Evolutionary conservation across 305 asterid genomes (phyloP).

Genomic region (Fraxinus latifolia): DNA sequence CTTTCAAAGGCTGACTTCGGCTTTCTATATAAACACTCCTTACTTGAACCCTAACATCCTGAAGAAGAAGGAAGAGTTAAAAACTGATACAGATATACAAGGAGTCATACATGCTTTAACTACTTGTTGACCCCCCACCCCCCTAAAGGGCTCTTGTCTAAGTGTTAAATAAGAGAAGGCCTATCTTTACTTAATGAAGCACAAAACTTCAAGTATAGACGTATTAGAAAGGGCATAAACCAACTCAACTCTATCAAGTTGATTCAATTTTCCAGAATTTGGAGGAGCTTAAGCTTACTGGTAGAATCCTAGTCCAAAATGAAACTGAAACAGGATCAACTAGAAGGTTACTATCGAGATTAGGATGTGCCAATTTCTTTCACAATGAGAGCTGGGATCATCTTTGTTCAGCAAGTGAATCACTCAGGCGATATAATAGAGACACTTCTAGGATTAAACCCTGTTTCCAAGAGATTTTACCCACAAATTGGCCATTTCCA

Average conservation of each 20-base stretch:
- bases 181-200: not conserved
- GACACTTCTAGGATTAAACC: constrained; percentile 35
- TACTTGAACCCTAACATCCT: constrained; percentile 87
- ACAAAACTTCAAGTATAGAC: not conserved
- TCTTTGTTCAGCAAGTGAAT: constrained; percentile 31
- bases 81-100: not conserved
- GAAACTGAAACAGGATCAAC: constrained; percentile 32
- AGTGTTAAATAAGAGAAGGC: not conserved
- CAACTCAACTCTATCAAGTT: not conserved
- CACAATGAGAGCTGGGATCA: constrained; percentile 36
- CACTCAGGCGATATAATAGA: constrained; percentile 37
- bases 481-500: constrained; percentile 40
- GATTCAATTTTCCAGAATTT: not conserved
- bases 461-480: constrained; percentile 40
- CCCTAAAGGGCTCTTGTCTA: not conserved
- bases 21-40: constrained; percentile 76
- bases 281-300: constrained; percentile 38
- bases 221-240: not conserved
- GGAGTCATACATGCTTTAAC: not conserved
- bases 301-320: constrained; percentile 39
- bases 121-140: not conserved
- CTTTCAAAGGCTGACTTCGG: constrained; percentile 79
- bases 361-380: constrained; percentile 37
- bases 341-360: constrained; percentile 35
- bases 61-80: constrained; percentile 14